Conservation (phyloP, 1,284 basidiomycete genomes). For the Afroboletus lepidellus region DNA sequence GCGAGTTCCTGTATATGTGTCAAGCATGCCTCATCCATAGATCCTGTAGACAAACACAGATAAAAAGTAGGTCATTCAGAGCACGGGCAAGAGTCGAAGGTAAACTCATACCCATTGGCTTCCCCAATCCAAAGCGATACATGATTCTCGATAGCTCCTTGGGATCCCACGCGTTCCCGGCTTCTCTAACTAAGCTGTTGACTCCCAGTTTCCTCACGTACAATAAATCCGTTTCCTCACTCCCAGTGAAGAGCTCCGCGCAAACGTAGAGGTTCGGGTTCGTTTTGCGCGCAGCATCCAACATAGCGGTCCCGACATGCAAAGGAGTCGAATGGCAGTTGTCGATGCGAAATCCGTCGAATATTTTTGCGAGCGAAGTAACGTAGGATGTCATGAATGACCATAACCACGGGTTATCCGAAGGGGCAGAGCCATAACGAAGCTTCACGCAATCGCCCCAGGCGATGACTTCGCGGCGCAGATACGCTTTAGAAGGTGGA, state of each 20-base stretch:
- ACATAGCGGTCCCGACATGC: conserved; percentile 87
- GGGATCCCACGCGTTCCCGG: conserved; percentile 85
- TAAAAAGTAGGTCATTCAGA: not conserved
- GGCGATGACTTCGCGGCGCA: conserved; percentile 93
- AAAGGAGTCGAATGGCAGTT: conserved; percentile 98
- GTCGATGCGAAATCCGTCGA: conserved; percentile 96
- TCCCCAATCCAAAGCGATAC: conserved; percentile 85
- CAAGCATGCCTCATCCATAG: conserved; percentile 88
- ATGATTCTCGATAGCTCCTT: conserved; percentile 85
- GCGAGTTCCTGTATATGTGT: conserved; percentile 73
- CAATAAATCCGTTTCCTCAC: conserved; percentile 86
- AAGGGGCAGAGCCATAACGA: conserved; percentile 79
- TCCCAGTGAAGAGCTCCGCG: conserved; percentile 96
- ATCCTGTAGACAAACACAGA: conserved; percentile 49
- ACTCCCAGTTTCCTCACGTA: conserved; percentile 91
- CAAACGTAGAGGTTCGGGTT: conserved; percentile 94
- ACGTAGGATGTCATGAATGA: conserved; percentile 90
- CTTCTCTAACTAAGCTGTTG: conserved; percentile 90
- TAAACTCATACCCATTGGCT: conserved; percentile 80
- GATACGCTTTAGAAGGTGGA: conserved; percentile 93
- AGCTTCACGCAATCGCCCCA: conserved; percentile 99
- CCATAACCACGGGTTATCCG: conserved; percentile 95
- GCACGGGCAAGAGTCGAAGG: conserved; percentile 5
- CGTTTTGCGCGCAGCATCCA: conserved; percentile 86
- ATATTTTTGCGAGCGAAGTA: conserved; percentile 72